These are phyloP conservation scores for Pythium plurisporium DNA, from an alignment of 352 stramenopile genomes.

Conservation along the genomic window DNA sequence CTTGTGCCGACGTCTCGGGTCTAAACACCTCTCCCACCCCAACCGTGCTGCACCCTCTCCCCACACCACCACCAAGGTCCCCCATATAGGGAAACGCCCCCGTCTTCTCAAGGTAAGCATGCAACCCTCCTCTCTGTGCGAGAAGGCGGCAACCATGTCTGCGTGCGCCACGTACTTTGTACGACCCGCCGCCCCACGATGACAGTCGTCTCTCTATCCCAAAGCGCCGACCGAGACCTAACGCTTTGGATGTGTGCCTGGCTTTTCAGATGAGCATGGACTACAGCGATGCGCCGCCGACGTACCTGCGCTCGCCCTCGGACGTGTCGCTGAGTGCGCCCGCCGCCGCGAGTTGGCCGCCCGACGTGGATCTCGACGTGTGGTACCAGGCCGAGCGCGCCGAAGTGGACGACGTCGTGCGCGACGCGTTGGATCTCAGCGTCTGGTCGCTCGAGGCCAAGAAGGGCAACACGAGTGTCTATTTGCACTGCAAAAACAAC, in stretches of 20 bases:
- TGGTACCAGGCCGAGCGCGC: constrained; percentile 71
- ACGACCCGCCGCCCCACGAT: background rate
- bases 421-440: constrained; percentile 61
- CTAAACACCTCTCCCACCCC: background rate
- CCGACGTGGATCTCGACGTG: constrained; percentile 68
- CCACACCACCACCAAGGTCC: background rate
- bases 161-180: background rate
- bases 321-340: constrained; percentile 4
- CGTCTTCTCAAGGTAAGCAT: constrained; percentile 4
- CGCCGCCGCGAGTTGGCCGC: constrained; percentile 41
- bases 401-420: constrained; percentile 65
- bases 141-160: background rate
- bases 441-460: constrained; percentile 72
- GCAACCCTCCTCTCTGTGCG: background rate
- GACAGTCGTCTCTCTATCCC: background rate
- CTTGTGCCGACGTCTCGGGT: background rate
- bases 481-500: constrained; percentile 81
- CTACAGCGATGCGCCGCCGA: constrained; percentile 13
- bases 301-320: constrained; percentile 12
- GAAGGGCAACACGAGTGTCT: constrained; percentile 62
- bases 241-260: background rate
- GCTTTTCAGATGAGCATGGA: constrained; percentile 19
- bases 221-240: background rate
- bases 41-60: background rate
- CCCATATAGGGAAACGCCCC: too few species aligned